Conservation (phyloP, 2,329 filamentous ascomycete genomes). For the Alternaria sp. region DNA sequence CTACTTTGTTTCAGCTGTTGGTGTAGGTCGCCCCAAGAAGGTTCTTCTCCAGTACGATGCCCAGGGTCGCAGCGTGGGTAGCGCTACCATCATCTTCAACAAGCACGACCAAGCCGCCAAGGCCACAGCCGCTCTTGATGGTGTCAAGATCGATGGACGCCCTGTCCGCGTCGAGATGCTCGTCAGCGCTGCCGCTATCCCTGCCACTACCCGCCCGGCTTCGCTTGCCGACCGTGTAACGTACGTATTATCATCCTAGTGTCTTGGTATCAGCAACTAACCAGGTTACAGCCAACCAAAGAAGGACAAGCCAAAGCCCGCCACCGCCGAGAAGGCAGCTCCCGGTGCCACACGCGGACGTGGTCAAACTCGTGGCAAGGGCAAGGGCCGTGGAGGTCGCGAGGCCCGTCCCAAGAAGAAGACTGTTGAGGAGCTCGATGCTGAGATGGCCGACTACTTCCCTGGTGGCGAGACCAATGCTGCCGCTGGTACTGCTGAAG, state of each 20-base stretch:
- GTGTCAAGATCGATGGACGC: constrained; percentile 86
- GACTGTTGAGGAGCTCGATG: constrained; percentile 94
- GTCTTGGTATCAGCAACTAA: constrained; percentile 11
- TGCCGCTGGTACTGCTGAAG: constrained; percentile 54
- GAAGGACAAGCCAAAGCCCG: constrained; percentile 71
- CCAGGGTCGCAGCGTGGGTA: constrained; percentile 88
- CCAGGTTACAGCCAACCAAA: constrained; percentile 67
- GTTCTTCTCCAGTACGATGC: constrained; percentile 93
- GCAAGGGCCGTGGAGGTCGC: constrained; percentile 57
- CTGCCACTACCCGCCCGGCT: constrained; percentile 74
- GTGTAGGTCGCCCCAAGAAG: constrained; percentile 89
- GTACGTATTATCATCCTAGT: constrained; percentile 58
- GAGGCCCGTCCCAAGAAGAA: constrained; percentile 79
- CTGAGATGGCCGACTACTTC: constrained; percentile 98
- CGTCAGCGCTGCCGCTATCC: constrained; percentile 77
- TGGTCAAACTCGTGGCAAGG: constrained; percentile 55
- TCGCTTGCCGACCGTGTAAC: constrained; percentile 82
- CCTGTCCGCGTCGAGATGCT: constrained; percentile 97
- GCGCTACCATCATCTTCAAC: constrained; percentile 87
- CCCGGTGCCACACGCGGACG: constrained; percentile 55
- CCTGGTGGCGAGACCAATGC: constrained; percentile 58
- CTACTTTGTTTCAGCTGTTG: constrained; percentile 89
- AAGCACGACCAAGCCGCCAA: constrained; percentile 83
- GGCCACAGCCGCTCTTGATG: constrained; percentile 85
- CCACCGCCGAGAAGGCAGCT: constrained; percentile 75